phyloP scores from a whole-genome alignment of 257 asterid species.

The Solanum etuberosum region DNA sequence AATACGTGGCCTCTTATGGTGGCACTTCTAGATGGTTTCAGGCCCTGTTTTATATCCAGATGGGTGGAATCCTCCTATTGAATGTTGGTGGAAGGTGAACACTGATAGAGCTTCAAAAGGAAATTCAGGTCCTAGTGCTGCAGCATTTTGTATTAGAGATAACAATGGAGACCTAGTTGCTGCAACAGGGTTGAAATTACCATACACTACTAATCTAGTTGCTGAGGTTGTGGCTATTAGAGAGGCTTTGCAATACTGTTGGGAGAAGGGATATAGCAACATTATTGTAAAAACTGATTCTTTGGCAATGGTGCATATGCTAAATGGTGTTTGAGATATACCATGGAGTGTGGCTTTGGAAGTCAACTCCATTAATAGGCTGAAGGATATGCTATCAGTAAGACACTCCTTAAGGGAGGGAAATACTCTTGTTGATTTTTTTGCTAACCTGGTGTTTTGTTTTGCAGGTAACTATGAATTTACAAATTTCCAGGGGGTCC shows the following conservation, averaged over 20 bases:
- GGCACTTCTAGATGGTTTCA: neutral
- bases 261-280: neutral
- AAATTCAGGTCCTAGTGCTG: neutral
- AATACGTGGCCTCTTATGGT: neutral
- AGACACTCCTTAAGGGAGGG: neutral
- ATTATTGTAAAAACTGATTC: neutral
- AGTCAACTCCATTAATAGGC: neutral
- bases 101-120: neutral
- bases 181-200: neutral
- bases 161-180: neutral
- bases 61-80: neutral
- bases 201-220: neutral
- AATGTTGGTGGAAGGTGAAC: neutral
- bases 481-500: neutral
- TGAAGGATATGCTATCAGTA: neutral
- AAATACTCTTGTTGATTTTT: too few relatives aligned
- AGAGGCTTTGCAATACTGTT: neutral
- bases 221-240: neutral
- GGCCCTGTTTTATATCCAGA: neutral
- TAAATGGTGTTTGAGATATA: neutral
- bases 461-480: neutral
- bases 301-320: neutral
- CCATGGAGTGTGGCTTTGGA: neutral
- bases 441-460: too few relatives aligned
- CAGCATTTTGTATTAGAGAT: too few relatives aligned